Evolutionary conservation across 192 early-diverging fungal species (phyloP).

Genomic region (Coemansia interrupta): DNA sequence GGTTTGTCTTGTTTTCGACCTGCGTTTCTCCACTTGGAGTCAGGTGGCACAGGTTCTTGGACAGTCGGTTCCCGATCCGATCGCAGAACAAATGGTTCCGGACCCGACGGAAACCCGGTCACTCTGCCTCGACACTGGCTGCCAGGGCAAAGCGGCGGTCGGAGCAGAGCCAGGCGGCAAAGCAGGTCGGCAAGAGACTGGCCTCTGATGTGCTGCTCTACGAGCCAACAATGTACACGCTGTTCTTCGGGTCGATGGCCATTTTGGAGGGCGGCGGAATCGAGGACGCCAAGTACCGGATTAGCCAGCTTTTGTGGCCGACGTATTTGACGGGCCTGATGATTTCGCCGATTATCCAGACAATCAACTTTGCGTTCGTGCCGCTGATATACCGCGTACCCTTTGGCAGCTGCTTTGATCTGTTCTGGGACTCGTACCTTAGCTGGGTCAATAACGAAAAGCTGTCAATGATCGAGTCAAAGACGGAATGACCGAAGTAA

Average conservation of each 20-base stretch:
- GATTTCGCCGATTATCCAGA: slow-evolving; percentile 72
- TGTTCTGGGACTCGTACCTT: slow-evolving; percentile 75
- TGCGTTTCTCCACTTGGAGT: slow-evolving; percentile 49
- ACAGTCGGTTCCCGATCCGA: slow-evolving; percentile 45
- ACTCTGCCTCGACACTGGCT: slow-evolving; percentile 10
- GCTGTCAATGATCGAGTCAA: slow-evolving; percentile 24
- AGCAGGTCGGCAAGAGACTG: slow-evolving; percentile 46
- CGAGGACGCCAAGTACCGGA: slow-evolving; percentile 27
- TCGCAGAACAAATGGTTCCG: slow-evolving; percentile 48
- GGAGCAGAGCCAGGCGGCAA: slow-evolving; percentile 27
- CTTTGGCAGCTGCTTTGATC: slow-evolving; percentile 67
- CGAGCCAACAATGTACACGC: slow-evolving; percentile 42
- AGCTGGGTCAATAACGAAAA: slow-evolving; percentile 67
- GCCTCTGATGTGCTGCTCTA: slow-evolving; percentile 38
- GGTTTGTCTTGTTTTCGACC: slow-evolving; percentile 45
- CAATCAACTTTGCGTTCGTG: slow-evolving; percentile 72
- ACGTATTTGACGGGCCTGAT: slow-evolving; percentile 50
- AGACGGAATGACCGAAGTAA: neutral
- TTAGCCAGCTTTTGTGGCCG: slow-evolving; percentile 28
- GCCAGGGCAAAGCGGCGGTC: slow-evolving; percentile 25
- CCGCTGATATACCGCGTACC: slow-evolving; percentile 69
- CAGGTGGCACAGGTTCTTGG: slow-evolving; percentile 51
- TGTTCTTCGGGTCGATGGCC: slow-evolving; percentile 51
- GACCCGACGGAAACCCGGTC: slow-evolving; percentile 17
- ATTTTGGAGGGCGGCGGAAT: slow-evolving; percentile 42